Conservation (phyloP, 805 yeast genomes). For the Saccharomycopsis oosterbeekiorum region DNA sequence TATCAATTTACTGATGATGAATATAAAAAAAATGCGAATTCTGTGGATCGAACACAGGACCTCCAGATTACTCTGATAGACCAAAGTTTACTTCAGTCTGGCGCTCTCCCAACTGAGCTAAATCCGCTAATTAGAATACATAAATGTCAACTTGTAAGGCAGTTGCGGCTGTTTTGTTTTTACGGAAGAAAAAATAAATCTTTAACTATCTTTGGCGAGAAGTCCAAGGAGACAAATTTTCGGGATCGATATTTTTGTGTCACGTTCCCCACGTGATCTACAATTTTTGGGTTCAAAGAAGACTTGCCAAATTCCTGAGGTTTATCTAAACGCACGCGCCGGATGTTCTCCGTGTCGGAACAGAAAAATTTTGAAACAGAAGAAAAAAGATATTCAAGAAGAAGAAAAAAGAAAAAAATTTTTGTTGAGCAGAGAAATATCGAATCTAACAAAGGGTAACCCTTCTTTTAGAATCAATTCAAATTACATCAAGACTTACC, state of each 20-base stretch:
- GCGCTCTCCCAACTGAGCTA: constrained; percentile 38
- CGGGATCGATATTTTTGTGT: too few relatives aligned
- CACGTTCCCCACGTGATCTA: too few relatives aligned
- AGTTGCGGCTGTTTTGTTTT: too few relatives aligned
- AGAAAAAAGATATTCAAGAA: neutral
- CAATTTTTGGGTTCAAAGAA: too few relatives aligned
- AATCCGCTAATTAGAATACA: constrained; percentile 25
- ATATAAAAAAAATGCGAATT: constrained; percentile 36
- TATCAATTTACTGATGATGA: neutral
- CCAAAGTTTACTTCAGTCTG: constrained; percentile 31
- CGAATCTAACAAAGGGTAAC: neutral
- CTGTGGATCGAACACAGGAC: constrained; percentile 87
- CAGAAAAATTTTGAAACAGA: neutral
- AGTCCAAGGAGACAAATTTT: too few relatives aligned
- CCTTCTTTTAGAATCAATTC: neutral
- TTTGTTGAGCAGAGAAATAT: neutral
- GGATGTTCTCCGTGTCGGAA: too few relatives aligned
- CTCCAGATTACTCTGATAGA: constrained; percentile 43
- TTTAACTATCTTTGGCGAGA: too few relatives aligned
- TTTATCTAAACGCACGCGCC: too few relatives aligned
- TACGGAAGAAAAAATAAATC: neutral
- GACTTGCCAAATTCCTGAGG: too few relatives aligned
- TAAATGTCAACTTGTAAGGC: neutral
- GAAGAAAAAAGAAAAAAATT: neutral
- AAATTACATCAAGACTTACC: neutral